A percentile compares a stretch with the other conserved stretches of the same genome.
Conservation (phyloP, 2,329 filamentous ascomycete species). For the Colletotrichum limetticola region DNA sequence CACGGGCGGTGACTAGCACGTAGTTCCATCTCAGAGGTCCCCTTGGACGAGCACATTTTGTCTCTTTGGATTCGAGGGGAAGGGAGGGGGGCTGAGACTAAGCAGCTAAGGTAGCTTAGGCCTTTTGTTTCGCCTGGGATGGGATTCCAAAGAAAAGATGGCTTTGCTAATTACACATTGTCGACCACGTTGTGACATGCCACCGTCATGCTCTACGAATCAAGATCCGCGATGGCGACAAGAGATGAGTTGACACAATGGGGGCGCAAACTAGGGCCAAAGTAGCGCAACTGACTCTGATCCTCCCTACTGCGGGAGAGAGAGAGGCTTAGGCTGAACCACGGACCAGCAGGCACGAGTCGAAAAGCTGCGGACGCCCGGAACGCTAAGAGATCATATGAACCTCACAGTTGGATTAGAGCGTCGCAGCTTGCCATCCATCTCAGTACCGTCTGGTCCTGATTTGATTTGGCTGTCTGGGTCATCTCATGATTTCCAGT, state of each 20-base stretch:
- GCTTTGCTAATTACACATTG: background rate
- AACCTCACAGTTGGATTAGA: background rate
- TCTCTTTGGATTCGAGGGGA: background rate
- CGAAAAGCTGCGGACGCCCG: background rate
- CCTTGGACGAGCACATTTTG: background rate
- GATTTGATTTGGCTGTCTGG: background rate
- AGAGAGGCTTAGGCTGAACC: background rate
- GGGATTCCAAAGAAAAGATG: background rate
- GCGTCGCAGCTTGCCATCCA: background rate
- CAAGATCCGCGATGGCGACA: background rate
- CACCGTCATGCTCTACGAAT: background rate
- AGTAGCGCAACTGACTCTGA: background rate
- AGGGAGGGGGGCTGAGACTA: background rate
- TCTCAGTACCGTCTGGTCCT: background rate
- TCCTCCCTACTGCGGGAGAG: background rate
- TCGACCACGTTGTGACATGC: background rate
- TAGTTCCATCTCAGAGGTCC: background rate
- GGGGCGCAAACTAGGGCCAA: background rate
- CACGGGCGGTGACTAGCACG: background rate
- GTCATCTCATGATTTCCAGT: background rate
- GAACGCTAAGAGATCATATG: background rate
- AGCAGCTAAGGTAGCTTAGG: background rate
- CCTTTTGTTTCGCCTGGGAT: constrained; percentile 10
- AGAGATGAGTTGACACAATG: background rate
- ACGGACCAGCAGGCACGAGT: background rate